Evolutionary conservation across 176 grass and related monocot species (phyloP).

Genomic region (bread wheat (Triticum aestivum)): IWGSC_CS_RefSeq_v2.1 NC_057804.1:432961303-432961802

Average conservation of each 20-base stretch:
- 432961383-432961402: background rate
- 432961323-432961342: background rate
- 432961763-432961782: constrained; percentile 8
- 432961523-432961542: constrained; percentile 11
- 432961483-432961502: background rate
- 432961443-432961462: background rate
- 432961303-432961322: background rate
- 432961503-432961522: background rate
- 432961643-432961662: background rate
- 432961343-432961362: background rate
- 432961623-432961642: background rate
- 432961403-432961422: background rate
- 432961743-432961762: background rate
- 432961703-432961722: background rate
- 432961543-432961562: background rate
- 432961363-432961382: background rate
- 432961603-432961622: background rate
- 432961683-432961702: background rate
- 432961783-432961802: no score
- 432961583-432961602: background rate
- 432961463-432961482: background rate
- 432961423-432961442: constrained; percentile 15
- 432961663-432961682: background rate
- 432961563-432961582: background rate
- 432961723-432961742: background rate